Evolutionary conservation across 257 asterid genomes (phyloP).

Genomic region (Solanum etuberosum): DNA sequence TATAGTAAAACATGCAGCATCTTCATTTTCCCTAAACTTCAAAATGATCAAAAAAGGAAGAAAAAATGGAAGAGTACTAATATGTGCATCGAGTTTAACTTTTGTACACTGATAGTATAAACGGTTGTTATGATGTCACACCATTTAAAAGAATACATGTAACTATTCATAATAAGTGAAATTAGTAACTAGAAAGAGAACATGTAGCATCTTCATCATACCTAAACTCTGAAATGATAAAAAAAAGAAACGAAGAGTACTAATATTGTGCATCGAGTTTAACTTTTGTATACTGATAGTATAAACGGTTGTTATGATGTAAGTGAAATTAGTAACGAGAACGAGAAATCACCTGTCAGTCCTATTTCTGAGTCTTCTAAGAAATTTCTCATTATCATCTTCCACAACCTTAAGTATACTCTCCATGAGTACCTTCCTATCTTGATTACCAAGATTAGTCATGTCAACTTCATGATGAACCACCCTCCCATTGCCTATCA

Average conservation of each 20-base stretch:
- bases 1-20: not conserved
- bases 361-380: constrained; percentile 51
- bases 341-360: constrained; percentile 47
- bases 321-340: not conserved
- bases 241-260: not conserved
- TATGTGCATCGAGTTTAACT: not conserved
- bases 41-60: not conserved
- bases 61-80: not conserved
- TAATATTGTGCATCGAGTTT: not conserved
- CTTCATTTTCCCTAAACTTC: not conserved
- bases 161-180: not conserved
- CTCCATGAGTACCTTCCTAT: constrained; percentile 56
- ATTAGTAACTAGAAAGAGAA: not conserved
- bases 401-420: constrained; percentile 60
- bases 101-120: not conserved
- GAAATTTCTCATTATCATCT: constrained; percentile 59
- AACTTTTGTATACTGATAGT: not conserved
- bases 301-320: not conserved
- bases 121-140: not conserved
- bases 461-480: constrained; percentile 47
- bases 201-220: not conserved
- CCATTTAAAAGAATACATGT: not conserved
- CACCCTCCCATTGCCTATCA: constrained; percentile 39
- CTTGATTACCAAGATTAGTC: constrained; percentile 44
- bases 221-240: not conserved